Base-by-base conservation (phyloP, 2,329 filamentous ascomycete genomes). In the Penicillium olsonii region DNA sequence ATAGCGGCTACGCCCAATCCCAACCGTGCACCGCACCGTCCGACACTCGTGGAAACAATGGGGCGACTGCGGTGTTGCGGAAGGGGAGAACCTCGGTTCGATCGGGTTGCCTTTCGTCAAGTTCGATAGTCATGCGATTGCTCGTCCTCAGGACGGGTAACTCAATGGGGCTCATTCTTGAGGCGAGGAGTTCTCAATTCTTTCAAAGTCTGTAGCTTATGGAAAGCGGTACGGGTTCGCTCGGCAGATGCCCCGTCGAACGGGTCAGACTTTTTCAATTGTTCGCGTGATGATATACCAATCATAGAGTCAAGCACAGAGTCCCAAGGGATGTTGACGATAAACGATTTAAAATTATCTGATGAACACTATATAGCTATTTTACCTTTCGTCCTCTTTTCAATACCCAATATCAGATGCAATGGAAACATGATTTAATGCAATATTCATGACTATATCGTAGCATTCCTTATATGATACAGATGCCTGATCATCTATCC, bases 91-190 rank as follows among this genome's bases (percentile, higher is more conserved):
- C 44, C 49, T 53, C 43, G 49, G 52, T 52, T 31, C 53, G 70
- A 75, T 76, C 57, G 73, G 79, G 78, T 73, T 79, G 83, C 75
- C 78, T 83, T 87, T 96, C 87, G 92, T 96, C 92, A 85, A 85
- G 87, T 81, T 89, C 81, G 72, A 95, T 84, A 96, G 92, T 87
- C 85, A 97, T 96, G 92, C 92, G 92, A 96, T 96, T 96, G 90
- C 88, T 38, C 31, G 57, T 53, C 38, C 53, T 52, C 59, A n/a
- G 62, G 63, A 53, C 46, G 54, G 48, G 89, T 96, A 95, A 97
- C 92, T 96, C 92, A 91, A 97, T 95, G 92, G 92, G 92, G 92
- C 92, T 96, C 91, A 97, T 96, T 96, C 90, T 96, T 88, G 92
- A 91, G 83, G 88, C 92, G 91, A 96, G 90, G 88, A 87, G 88